A percentile compares a stretch with the other conserved stretches of the same genome.
Evolutionary conservation across 2,329 filamentous ascomycete genomes (phyloP).

Genomic region (Fusarium concolor): DNA sequence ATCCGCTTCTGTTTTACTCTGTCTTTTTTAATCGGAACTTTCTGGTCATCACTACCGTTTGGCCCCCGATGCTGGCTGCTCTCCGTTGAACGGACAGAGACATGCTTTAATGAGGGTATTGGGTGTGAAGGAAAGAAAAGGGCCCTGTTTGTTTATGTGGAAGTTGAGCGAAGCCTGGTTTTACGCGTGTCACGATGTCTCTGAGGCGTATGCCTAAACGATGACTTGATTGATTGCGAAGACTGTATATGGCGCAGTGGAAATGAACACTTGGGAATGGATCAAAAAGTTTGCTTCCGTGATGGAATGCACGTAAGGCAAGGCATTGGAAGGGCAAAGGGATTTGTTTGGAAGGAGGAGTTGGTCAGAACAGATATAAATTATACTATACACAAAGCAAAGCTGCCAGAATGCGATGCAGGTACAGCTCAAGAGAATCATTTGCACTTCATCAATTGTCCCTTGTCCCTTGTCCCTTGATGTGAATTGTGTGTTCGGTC

Average conservation of each 20-base stretch:
- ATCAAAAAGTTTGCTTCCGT: constrained; percentile 40
- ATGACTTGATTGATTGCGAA: constrained; percentile 40
- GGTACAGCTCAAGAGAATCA: constrained; percentile 42
- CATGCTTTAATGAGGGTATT: constrained; percentile 31
- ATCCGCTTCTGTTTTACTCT: constrained; percentile 26
- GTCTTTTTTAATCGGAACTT: constrained; percentile 33
- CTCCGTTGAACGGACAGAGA: constrained; percentile 45
- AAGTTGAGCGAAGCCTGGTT: constrained; percentile 30
- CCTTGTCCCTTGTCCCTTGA: no score
- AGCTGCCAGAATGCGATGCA: constrained; percentile 46
- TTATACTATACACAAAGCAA: constrained; percentile 45
- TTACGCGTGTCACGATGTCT: constrained; percentile 40
- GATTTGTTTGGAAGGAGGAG: constrained; percentile 28
- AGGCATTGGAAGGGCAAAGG: neutral
- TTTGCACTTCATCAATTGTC: constrained; percentile 19
- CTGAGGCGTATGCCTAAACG: constrained; percentile 24
- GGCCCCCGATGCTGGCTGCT: constrained; percentile 27
- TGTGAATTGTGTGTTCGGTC: no score
- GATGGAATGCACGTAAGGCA: constrained; percentile 33
- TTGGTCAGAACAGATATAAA: constrained; percentile 40
- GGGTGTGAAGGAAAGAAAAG: constrained; percentile 17
- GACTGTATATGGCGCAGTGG: constrained; percentile 37
- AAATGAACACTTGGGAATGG: constrained; percentile 11
- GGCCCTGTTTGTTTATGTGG: constrained; percentile 11
- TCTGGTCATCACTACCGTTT: constrained; percentile 28